These are phyloP conservation scores for Moesziomyces sp. DNA, from an alignment of 1,284 basidiomycete genomes.

Conservation along the genomic window DNA sequence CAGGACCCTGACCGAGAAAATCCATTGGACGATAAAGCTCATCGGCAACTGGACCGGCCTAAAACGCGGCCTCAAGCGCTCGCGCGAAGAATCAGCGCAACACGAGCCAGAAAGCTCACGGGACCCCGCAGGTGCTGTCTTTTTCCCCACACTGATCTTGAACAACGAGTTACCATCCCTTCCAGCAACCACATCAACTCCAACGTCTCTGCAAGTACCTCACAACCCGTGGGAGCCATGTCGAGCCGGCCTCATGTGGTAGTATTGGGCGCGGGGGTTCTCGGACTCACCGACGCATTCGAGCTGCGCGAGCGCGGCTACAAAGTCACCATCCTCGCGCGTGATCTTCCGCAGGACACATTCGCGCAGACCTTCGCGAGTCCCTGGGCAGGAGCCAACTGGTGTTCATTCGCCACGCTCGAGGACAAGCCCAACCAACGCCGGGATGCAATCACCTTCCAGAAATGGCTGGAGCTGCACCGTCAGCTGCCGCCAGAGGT, in stretches of 20 bases:
- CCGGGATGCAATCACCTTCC: slow-evolving; percentile 48
- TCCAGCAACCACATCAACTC: no score
- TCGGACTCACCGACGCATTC: slow-evolving; percentile 70
- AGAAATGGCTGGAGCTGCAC: slow-evolving; percentile 40
- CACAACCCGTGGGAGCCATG: not conserved
- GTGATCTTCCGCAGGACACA: slow-evolving; percentile 76
- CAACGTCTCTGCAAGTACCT: no score
- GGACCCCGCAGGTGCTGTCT: no score
- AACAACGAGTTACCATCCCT: no score
- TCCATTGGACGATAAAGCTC: no score
- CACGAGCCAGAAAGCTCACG: no score
- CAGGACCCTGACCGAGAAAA: no score
- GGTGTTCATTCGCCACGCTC: slow-evolving; percentile 73
- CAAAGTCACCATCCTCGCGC: slow-evolving; percentile 74
- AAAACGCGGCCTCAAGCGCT: no score
- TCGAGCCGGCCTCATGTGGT: slow-evolving; percentile 19
- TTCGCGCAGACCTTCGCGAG: slow-evolving; percentile 75
- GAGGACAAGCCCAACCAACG: slow-evolving; percentile 33
- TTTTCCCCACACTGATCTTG: no score
- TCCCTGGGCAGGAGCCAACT: slow-evolving; percentile 81
- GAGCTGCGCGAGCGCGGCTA: slow-evolving; percentile 70
- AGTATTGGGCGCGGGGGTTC: slow-evolving; percentile 66
- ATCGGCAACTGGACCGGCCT: no score
- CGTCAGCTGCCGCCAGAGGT: slow-evolving; percentile 38
- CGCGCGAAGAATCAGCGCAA: no score